phyloP scores from a whole-genome alignment of 1,139 yeast species.

The Geotrichum aggregatum region DNA sequence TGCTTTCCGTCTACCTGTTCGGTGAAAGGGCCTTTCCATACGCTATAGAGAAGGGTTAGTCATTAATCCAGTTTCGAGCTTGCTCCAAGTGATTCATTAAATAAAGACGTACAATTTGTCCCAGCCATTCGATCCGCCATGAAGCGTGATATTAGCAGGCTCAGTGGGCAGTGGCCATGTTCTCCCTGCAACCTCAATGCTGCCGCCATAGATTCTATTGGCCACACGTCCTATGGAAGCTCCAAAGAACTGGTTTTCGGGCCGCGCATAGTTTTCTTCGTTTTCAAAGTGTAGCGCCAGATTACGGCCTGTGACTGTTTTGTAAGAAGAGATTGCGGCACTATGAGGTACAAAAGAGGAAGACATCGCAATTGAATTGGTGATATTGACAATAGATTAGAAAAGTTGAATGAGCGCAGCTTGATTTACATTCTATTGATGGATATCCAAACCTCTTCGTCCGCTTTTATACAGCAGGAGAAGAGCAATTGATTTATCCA shows the following conservation, averaged over 20 bases:
- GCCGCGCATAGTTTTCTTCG: constrained; percentile 27
- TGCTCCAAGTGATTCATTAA: background rate
- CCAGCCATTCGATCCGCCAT: constrained; percentile 53
- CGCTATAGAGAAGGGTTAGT: constrained; percentile 3
- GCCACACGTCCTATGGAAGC: constrained; percentile 59
- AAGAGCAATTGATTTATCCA: no score
- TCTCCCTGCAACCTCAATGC: constrained; percentile 44
- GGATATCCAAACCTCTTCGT: no score
- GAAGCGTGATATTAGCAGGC: constrained; percentile 42
- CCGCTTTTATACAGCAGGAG: no score
- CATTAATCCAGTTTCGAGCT: background rate
- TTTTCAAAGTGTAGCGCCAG: constrained; percentile 29
- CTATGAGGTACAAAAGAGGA: constrained; percentile 5
- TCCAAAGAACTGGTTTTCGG: constrained; percentile 50
- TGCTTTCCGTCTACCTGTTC: constrained; percentile 43
- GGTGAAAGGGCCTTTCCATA: constrained; percentile 37
- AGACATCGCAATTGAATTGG: background rate
- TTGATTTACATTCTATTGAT: no score
- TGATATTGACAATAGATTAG: background rate
- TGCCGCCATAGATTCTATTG: constrained; percentile 53
- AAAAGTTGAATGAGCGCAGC: background rate
- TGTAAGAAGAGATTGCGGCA: constrained; percentile 32
- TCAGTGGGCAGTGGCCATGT: constrained; percentile 42
- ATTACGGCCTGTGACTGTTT: constrained; percentile 31
- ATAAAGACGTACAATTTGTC: constrained; percentile 43